Percentiles rank a stretch among this genome's conserved stretches.
Conservation (phyloP, 441 rosid genomes). For the Lepidium campestre region DNA sequence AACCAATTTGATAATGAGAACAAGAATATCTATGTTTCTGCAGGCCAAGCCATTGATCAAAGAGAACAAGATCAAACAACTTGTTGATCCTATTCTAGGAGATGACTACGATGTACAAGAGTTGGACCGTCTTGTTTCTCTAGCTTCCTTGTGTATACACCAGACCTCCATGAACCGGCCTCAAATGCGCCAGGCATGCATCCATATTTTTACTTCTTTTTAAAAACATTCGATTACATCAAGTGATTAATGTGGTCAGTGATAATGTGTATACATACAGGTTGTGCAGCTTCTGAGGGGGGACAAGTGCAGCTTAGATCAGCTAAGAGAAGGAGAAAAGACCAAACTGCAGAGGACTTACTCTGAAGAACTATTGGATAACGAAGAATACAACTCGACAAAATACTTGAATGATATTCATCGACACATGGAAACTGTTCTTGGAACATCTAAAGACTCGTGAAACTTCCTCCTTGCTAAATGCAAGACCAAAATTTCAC, state of each 20-base stretch:
- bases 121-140: slow-evolving; percentile 38
- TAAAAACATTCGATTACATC: not conserved
- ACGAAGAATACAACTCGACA: slow-evolving; percentile 73
- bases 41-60: slow-evolving; percentile 81
- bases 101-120: slow-evolving; percentile 46
- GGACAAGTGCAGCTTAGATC: slow-evolving; percentile 36
- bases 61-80: slow-evolving; percentile 40
- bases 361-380: slow-evolving; percentile 67
- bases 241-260: not conserved
- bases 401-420: slow-evolving; percentile 49
- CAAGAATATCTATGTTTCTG: not conserved
- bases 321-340: slow-evolving; percentile 29
- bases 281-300: slow-evolving; percentile 58
- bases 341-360: slow-evolving; percentile 49
- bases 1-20: not conserved
- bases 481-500: not conserved
- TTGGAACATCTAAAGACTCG: slow-evolving; percentile 24
- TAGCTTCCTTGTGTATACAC: slow-evolving; percentile 65
- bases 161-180: slow-evolving; percentile 62
- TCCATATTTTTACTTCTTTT: no score
- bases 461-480: not conserved
- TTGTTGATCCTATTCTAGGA: slow-evolving; percentile 59
- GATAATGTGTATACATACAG: slow-evolving; percentile 27
- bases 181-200: slow-evolving; percentile 73
- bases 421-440: slow-evolving; percentile 53